Evolutionary conservation across 768 basidiomycete species (phyloP).

Genomic region (Podaxis mareebaensis): DNA sequence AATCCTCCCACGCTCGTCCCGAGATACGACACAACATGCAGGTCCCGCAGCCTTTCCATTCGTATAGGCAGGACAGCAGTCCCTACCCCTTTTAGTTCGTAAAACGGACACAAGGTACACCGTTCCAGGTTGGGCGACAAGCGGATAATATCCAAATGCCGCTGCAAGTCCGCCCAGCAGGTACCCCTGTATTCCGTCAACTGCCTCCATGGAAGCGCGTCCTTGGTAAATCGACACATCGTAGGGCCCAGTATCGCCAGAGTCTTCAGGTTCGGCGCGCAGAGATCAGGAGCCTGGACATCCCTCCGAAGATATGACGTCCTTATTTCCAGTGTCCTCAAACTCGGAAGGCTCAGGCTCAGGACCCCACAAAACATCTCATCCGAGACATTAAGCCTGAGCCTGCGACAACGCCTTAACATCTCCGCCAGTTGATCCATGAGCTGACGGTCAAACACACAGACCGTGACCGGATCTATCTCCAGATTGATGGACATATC

Average conservation of each 20-base stretch:
- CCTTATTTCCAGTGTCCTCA: slow-evolving; percentile 11
- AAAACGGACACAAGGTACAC: slow-evolving; percentile 23
- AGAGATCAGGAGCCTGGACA: neutral
- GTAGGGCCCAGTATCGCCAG: slow-evolving; percentile 10
- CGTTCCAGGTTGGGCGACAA: slow-evolving; percentile 25
- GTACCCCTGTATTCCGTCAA: slow-evolving; percentile 24
- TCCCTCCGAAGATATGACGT: slow-evolving; percentile 7
- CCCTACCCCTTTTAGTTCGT: slow-evolving; percentile 17
- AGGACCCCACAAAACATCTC: slow-evolving; percentile 8
- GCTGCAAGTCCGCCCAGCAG: slow-evolving; percentile 25
- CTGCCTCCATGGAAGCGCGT: slow-evolving; percentile 20
- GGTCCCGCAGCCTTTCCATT: slow-evolving; percentile 16
- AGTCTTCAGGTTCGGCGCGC: neutral
- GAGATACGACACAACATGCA: slow-evolving; percentile 25
- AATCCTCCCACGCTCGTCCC: slow-evolving; percentile 22
- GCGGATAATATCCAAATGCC: slow-evolving; percentile 27
- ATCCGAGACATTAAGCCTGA: slow-evolving; percentile 10
- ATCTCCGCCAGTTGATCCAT: slow-evolving; percentile 2
- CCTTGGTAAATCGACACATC: slow-evolving; percentile 2
- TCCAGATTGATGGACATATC: slow-evolving; percentile 12
- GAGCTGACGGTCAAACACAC: neutral
- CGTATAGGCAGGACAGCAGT: slow-evolving; percentile 12
- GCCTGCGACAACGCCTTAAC: slow-evolving; percentile 1
- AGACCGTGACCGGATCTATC: neutral
- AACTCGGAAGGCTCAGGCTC: neutral